phyloP scores from a whole-genome alignment of 208 protist species.

The Trypanosomatidae sp. region DNA sequence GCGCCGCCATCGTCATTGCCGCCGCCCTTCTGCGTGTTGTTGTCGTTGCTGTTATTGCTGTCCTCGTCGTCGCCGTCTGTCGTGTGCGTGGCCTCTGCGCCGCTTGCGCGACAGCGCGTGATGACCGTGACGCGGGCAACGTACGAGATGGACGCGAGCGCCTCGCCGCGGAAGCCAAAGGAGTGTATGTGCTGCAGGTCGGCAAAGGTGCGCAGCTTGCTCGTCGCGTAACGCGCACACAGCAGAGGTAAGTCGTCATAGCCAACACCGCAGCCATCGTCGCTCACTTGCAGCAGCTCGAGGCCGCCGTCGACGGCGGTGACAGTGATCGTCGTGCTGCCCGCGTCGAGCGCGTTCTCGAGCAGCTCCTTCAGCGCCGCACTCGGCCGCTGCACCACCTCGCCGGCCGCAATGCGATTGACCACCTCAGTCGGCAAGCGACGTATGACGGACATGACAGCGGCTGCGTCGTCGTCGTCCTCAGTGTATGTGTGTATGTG shows the following conservation, averaged over 20 bases:
- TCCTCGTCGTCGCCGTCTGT: no score
- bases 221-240: slow-evolving; percentile 97
- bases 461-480: no score
- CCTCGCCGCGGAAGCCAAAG: slow-evolving; percentile 91
- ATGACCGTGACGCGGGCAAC: slow-evolving; percentile 63
- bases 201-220: slow-evolving; percentile 82
- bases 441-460: slow-evolving; percentile 76
- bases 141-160: slow-evolving; percentile 79
- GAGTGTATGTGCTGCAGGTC: slow-evolving; percentile 74
- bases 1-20: background rate
- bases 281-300: slow-evolving; percentile 93
- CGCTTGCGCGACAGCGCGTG: slow-evolving; percentile 18
- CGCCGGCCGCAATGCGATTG: slow-evolving; percentile 97
- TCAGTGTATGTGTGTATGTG: no score
- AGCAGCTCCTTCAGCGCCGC: slow-evolving; percentile 98
- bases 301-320: slow-evolving; percentile 88
- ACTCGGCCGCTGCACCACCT: slow-evolving; percentile 96
- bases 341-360: slow-evolving; percentile 97
- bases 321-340: slow-evolving; percentile 83
- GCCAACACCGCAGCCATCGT: slow-evolving; percentile 96
- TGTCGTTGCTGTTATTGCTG: background rate
- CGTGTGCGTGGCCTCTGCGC: background rate
- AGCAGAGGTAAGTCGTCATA: slow-evolving; percentile 92
- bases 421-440: slow-evolving; percentile 88
- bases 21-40: background rate